Conservation (phyloP, 768 basidiomycete species). For the Macrocybe gigantea region DNA sequence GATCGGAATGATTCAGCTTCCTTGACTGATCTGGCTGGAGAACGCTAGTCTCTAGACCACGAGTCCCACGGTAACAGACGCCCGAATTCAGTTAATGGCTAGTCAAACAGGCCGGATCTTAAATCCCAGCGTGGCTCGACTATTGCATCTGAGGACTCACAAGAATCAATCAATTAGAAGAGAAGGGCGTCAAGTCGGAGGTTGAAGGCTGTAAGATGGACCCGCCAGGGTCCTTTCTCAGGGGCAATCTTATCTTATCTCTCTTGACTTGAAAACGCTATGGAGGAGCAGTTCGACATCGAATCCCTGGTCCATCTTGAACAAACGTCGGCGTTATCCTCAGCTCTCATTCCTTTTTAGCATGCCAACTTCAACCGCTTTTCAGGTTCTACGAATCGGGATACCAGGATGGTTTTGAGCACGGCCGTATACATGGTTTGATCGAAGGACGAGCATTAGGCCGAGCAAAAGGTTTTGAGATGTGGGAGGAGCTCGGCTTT, state of each 20-base stretch:
- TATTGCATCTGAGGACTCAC: no score
- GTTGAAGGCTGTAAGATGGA: no score
- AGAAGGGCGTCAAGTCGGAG: no score
- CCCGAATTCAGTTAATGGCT: no score
- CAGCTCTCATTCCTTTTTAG: slow-evolving; percentile 2
- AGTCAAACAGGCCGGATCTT: no score
- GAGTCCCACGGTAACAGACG: no score
- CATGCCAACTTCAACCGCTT: slow-evolving; percentile 3
- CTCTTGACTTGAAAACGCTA: slow-evolving; percentile 4
- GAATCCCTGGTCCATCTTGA: slow-evolving; percentile 58
- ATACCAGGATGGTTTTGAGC: slow-evolving; percentile 70
- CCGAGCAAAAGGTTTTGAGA: slow-evolving; percentile 85
- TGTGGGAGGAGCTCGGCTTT: slow-evolving; percentile 96
- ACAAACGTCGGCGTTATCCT: slow-evolving; percentile 41
- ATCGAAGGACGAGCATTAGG: slow-evolving; percentile 91
- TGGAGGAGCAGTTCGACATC: slow-evolving; percentile 44
- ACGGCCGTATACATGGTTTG: slow-evolving; percentile 84
- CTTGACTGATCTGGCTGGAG: no score
- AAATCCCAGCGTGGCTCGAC: no score
- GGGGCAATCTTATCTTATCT: neutral
- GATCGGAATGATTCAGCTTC: no score
- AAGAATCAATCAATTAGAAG: no score
- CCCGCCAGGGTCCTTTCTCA: no score
- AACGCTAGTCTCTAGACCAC: no score
- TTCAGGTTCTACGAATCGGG: slow-evolving; percentile 78